A percentile compares a stretch with the other conserved stretches of the same genome.
Evolutionary conservation across 495 filamentous ascomycete species (phyloP).

Genomic region (Hypoxylon fragiforme): DNA sequence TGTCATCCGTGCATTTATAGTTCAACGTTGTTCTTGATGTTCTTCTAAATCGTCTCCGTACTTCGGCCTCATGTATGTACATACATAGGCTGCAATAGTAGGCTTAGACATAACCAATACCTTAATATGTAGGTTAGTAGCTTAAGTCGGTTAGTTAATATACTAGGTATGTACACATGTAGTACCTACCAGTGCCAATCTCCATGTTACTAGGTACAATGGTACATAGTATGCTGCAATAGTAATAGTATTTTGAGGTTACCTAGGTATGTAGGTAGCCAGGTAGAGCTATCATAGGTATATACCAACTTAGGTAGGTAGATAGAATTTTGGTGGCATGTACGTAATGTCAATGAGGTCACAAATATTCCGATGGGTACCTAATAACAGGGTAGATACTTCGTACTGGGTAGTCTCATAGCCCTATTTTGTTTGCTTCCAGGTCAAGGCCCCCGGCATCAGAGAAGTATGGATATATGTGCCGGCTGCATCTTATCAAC

Average conservation of each 20-base stretch:
- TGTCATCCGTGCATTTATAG: too few relatives aligned
- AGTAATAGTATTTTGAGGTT: background rate
- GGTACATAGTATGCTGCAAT: background rate
- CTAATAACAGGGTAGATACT: background rate
- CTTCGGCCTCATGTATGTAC: slow-evolving; percentile 14
- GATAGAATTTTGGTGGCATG: background rate
- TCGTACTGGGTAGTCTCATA: background rate
- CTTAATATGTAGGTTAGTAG: too few relatives aligned
- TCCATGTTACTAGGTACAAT: too few relatives aligned
- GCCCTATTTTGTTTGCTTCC: background rate
- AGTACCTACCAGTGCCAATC: background rate
- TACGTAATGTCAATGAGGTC: background rate
- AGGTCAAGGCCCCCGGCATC: too few relatives aligned
- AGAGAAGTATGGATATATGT: too few relatives aligned
- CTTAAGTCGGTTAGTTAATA: too few relatives aligned
- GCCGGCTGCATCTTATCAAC: too few relatives aligned
- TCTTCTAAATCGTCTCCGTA: slow-evolving; percentile 23
- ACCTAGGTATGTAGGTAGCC: background rate
- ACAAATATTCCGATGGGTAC: background rate
- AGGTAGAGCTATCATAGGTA: background rate
- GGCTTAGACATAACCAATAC: too few relatives aligned
- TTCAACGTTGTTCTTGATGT: too few relatives aligned
- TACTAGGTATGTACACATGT: background rate
- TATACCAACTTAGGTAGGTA: background rate
- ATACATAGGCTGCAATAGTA: background rate